Percentiles rank a stretch among this genome's conserved stretches.
phyloP scores from a whole-genome alignment of 2,329 filamentous ascomycete genomes.

The Hirsutella rhossiliensis region DNA sequence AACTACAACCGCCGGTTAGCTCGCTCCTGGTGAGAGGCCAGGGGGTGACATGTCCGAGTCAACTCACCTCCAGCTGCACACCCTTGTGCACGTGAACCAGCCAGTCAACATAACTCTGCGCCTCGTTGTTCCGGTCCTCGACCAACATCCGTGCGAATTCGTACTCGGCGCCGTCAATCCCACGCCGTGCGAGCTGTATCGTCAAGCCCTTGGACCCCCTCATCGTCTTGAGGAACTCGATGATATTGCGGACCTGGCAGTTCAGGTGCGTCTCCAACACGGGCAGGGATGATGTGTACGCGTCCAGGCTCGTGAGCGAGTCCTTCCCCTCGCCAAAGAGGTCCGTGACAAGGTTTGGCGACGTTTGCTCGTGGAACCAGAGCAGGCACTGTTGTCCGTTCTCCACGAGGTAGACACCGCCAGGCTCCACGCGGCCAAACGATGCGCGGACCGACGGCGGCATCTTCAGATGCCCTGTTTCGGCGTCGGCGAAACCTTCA shows the following conservation, averaged over 20 bases:
- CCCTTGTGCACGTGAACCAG: slow-evolving; percentile 87
- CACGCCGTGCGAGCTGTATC: slow-evolving; percentile 83
- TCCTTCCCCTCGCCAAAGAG: slow-evolving; percentile 69
- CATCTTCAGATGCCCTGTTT: slow-evolving; percentile 77
- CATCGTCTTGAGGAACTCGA: slow-evolving; percentile 71
- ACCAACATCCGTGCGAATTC: slow-evolving; percentile 87
- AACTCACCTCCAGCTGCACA: slow-evolving; percentile 74
- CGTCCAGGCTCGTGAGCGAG: slow-evolving; percentile 64
- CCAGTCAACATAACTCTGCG: slow-evolving; percentile 98
- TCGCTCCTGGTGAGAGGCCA: not conserved
- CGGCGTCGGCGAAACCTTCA: slow-evolving; percentile 81
- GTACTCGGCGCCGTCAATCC: slow-evolving; percentile 87
- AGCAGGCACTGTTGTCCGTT: slow-evolving; percentile 87
- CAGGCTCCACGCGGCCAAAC: slow-evolving; percentile 80
- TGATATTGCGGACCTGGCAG: slow-evolving; percentile 84
- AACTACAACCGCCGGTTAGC: slow-evolving; percentile 29
- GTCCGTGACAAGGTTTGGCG: slow-evolving; percentile 80
- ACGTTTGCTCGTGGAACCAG: slow-evolving; percentile 88
- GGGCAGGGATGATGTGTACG: slow-evolving; percentile 69
- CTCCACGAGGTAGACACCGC: slow-evolving; percentile 88
- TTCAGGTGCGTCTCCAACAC: slow-evolving; percentile 86
- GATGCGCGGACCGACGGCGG: slow-evolving; percentile 70
- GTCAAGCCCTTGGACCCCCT: slow-evolving; percentile 81
- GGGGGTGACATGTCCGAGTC: not conserved
- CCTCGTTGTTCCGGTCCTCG: slow-evolving; percentile 95